Evolutionary conservation across 352 stramenopile species (phyloP), one percentile per base, ranked within the genome.

Genomic region (Pythium chondricola): DNA sequence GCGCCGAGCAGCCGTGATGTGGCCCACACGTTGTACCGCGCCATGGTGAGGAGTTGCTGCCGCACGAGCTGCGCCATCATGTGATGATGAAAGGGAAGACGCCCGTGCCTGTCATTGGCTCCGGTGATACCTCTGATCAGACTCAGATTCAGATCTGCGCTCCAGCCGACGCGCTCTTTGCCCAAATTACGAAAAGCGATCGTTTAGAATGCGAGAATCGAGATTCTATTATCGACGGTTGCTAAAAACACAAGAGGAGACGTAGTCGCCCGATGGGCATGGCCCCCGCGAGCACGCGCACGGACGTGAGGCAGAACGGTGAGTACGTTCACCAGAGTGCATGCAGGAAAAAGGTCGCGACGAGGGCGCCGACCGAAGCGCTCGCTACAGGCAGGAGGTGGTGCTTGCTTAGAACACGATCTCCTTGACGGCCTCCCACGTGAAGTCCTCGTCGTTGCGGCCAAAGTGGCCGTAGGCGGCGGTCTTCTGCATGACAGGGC

Each of bases 381-480:
- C 42, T n/a, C n/a, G 44, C 51, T 56, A 56, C 25, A 56, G 30
- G 48, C 48, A 48, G 48, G 13, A 13, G 13, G 29, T 33, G 29
- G 29, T 33, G 29, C 29, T 13, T 37, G 47, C 49, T 75, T 89
- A 93, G 56, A 77, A 50, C 63, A 83, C 67, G 61, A 93, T 75
- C 44, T 89, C 81, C 86, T 98, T 99, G 62, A 94, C 75, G 60
- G 89, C 87, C 78, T 99, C 97, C 97, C 97, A 99, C 63, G 94
- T 98, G 74, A 99, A 99, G 72, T 98, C 96, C 52, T 88, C 74
- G 67, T 99, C 96, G 39, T 98, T 83, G 48, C 97, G 96, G 57
- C 97, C 97, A 67, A 99, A 99, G 81, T 99, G 97, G 65, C 97
- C 96, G 78, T 99, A 99, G 3, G 96, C 93, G 33, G 96, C 94